These are phyloP conservation scores for Fusarium circinatum DNA, from an alignment of 2,329 filamentous ascomycete genomes.

Conservation along the genomic window DNA sequence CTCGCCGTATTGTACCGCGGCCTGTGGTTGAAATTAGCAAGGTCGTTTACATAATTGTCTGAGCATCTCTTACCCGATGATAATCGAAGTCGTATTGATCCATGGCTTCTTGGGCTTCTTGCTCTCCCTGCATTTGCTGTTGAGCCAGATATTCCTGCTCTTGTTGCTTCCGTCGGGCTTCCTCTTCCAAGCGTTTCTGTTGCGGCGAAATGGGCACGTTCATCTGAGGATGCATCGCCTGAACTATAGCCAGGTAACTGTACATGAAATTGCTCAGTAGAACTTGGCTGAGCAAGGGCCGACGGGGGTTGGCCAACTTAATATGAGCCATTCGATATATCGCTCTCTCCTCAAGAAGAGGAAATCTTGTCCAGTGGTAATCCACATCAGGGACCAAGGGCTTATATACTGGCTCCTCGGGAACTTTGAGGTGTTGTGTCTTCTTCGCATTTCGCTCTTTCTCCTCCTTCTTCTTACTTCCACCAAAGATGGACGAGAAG, in stretches of 20 bases:
- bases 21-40: conserved; percentile 44
- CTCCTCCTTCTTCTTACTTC: conserved; percentile 86
- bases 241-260: conserved; percentile 96
- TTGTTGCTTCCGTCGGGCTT: conserved; percentile 60
- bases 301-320: conserved; percentile 96
- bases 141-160: conserved; percentile 61
- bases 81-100: conserved; percentile 66
- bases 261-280: conserved; percentile 99
- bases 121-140: conserved; percentile 57
- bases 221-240: conserved; percentile 97
- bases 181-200: conserved; percentile 70
- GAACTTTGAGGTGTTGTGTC: conserved; percentile 76
- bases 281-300: conserved; percentile 92
- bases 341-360: conserved; percentile 92
- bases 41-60: background rate
- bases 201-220: conserved; percentile 88
- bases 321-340: conserved; percentile 99
- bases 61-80: conserved; percentile 57
- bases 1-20: conserved; percentile 59
- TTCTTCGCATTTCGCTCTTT: conserved; percentile 81
- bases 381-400: conserved; percentile 87
- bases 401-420: conserved; percentile 79
- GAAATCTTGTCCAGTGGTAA: conserved; percentile 96
- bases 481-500: conserved; percentile 94
- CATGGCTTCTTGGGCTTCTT: conserved; percentile 58